Evolutionary conservation across 108 stramenopile genomes (phyloP).

Genomic region (Stephanodiscus triporus): DNA sequence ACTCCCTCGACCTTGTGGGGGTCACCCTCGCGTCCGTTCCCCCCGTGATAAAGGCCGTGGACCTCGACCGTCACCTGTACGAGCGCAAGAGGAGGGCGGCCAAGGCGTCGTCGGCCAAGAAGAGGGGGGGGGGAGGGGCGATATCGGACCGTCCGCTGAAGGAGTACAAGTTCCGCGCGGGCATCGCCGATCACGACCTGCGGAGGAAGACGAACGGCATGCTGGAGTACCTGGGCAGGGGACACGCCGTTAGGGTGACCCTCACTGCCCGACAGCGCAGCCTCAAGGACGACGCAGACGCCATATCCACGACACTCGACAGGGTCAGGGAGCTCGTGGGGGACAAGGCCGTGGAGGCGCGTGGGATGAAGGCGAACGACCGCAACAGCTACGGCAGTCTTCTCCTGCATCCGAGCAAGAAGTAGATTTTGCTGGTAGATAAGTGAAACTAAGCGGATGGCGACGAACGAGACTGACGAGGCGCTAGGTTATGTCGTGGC

Average conservation of each 20-base stretch:
- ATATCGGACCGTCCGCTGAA: conserved; percentile 54
- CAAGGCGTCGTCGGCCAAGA: conserved; percentile 34
- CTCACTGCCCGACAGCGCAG: conserved; percentile 51
- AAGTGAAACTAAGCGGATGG: too few species aligned
- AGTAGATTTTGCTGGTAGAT: too few species aligned
- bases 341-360: conserved; percentile 52
- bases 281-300: conserved; percentile 28
- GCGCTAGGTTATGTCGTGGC: too few species aligned
- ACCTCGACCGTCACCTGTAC: conserved; percentile 56
- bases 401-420: too few species aligned
- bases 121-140: conserved; percentile 43
- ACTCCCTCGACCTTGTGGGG: conserved; percentile 59
- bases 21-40: conserved; percentile 47
- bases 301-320: conserved; percentile 52
- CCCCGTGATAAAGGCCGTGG: conserved; percentile 67
- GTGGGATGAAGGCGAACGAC: conserved; percentile 49
- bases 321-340: conserved; percentile 49
- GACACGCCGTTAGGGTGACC: conserved; percentile 67
- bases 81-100: conserved; percentile 39
- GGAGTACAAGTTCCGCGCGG: conserved; percentile 60
- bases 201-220: conserved; percentile 58
- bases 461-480: too few species aligned
- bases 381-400: not conserved
- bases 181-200: conserved; percentile 68
- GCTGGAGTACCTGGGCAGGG: conserved; percentile 54